A percentile compares a stretch with the other conserved stretches of the same genome.
Conservation (phyloP, 2,329 filamentous ascomycete species). For the Sporothrix brasiliensis region DNA sequence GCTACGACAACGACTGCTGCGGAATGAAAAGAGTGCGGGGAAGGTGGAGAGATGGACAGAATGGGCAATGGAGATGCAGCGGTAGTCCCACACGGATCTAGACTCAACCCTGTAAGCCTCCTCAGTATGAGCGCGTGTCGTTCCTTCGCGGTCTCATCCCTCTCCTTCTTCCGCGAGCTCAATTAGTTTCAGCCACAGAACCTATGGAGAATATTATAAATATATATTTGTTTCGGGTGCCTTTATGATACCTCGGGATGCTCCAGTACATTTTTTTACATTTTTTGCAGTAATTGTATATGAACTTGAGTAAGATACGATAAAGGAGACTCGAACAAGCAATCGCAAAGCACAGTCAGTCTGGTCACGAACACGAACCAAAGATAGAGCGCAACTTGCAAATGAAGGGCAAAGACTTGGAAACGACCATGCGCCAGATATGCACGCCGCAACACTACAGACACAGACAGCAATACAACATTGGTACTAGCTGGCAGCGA, state of each 20-base stretch:
- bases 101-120: neutral
- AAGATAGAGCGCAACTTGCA: no score
- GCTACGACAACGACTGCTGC: neutral
- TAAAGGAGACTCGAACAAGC: no score
- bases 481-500: slow-evolving; percentile 1
- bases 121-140: neutral
- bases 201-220: no score
- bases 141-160: neutral
- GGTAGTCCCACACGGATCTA: slow-evolving; percentile 6
- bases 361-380: no score
- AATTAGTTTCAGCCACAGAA: no score
- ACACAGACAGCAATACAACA: neutral
- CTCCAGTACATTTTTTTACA: neutral
- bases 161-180: neutral
- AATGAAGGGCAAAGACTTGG: neutral
- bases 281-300: neutral
- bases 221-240: neutral
- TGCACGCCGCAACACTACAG: neutral
- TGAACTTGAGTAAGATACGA: no score
- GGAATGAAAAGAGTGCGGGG: slow-evolving; percentile 4
- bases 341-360: no score
- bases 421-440: neutral
- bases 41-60: neutral
- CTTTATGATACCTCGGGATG: neutral
- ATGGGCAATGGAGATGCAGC: neutral